Percentiles rank a stretch among this genome's conserved stretches.
Conservation (phyloP, 139 green algal species). For the Medakamo hakoo region DNA sequence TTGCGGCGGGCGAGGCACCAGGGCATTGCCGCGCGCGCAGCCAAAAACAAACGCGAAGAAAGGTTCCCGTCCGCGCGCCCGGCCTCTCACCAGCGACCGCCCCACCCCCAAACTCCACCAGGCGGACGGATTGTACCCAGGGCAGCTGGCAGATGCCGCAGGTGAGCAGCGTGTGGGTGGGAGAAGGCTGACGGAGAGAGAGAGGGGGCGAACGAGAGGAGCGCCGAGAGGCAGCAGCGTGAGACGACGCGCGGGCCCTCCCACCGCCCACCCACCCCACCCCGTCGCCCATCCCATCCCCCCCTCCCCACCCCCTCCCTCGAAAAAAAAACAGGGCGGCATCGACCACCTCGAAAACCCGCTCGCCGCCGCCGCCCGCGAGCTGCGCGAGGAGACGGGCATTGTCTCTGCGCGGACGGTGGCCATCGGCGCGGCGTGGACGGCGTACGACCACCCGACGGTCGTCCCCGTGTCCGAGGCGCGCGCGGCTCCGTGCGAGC, state of each 20-base stretch:
- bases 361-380: constrained; percentile 14
- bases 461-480: constrained; percentile 3
- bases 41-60: too few relatives aligned
- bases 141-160: constrained; percentile 40
- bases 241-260: too few relatives aligned
- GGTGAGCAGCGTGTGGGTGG: not conserved
- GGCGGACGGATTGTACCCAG: constrained; percentile 19
- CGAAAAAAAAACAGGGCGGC: constrained; percentile 9
- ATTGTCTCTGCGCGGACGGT: constrained; percentile 19
- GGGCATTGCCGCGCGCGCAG: too few relatives aligned
- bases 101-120: not conserved
- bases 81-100: not conserved
- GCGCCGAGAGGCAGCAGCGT: too few relatives aligned
- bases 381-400: constrained; percentile 34
- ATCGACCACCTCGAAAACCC: constrained; percentile 29
- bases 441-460: constrained; percentile 29
- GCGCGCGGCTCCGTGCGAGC: not conserved
- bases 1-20: too few relatives aligned
- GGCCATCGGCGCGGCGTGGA: constrained; percentile 17
- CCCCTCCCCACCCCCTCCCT: too few relatives aligned
- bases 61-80: not conserved
- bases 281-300: too few relatives aligned
- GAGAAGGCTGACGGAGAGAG: not conserved
- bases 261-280: too few relatives aligned
- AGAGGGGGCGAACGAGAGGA: not conserved